These are phyloP conservation scores for Trichoderma asperellum DNA, from an alignment of 2,329 filamentous ascomycete genomes.

Conservation along the genomic window DNA sequence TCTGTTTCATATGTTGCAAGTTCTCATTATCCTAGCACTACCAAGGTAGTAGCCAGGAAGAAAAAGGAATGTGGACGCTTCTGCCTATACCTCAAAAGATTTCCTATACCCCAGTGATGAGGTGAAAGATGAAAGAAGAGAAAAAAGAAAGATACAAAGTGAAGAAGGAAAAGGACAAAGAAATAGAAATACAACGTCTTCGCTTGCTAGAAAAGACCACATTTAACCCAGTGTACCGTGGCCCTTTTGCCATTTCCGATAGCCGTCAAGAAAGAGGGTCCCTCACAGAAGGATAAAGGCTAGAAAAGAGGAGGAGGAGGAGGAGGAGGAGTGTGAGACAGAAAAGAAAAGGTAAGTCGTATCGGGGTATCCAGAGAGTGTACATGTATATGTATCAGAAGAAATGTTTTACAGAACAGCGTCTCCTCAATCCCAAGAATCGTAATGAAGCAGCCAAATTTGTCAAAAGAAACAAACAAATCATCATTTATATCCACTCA, in stretches of 20 bases:
- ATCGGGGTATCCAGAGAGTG: not conserved
- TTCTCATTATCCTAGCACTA: not conserved
- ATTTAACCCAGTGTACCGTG: not conserved
- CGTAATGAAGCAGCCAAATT: not conserved
- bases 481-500: constrained; percentile 30
- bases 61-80: not conserved
- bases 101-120: not conserved
- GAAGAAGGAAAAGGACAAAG: not conserved
- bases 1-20: not conserved
- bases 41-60: not conserved
- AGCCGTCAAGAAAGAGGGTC: not conserved
- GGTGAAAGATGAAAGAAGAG: not conserved
- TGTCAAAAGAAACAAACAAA: not conserved
- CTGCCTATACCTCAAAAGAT: not conserved
- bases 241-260: too few relatives aligned
- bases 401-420: not conserved
- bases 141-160: not conserved
- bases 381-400: not conserved
- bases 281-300: constrained; percentile 3
- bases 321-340: not conserved
- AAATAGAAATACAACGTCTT: not conserved
- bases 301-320: not conserved
- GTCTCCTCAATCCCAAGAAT: not conserved
- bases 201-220: not conserved
- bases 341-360: not conserved